Base-by-base conservation (phyloP, 305 asterid species). In the Fraxinus nigra region DNA sequence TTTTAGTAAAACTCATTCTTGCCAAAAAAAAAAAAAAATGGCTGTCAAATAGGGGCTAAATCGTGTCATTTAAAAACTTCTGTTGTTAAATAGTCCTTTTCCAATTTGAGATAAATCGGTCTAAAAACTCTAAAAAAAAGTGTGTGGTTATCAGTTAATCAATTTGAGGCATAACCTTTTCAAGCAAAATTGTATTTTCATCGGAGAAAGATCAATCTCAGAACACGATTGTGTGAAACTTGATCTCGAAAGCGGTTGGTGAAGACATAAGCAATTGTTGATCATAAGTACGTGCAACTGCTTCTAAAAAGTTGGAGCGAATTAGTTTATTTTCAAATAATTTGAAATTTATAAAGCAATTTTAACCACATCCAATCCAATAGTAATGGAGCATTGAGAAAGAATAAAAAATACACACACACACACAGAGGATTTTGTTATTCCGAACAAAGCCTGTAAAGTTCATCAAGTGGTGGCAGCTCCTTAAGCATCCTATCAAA, bases 401-500 rank as follows among this genome's bases (percentile, higher is more conserved):
- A 48, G 20, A 48, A 14, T 48, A 13, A 0, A 13, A 13, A 14
- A 48, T 2, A 54, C 5, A 6, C 3, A 13, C 0, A 6, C 13
- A 61, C 0, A 0, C 1, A 2, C 0, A 61, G 6, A 61, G 16
- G 14, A 14, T 8, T 6, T 9, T 9, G 72, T 63, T 63, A 63
- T 22, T 63, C 33, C 4, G 37, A 34, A 67, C 3, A 67, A 67
- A 67, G 18, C 37, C 74, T 13, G 9, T 67, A 28, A 28, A 67
- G 87, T 76, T 93, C 98, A 67, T 94, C 98, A 54, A 94, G 79
- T 24, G 98, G 84, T 22, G 98, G 93, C 92, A 92, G 77, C 78
- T 94, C 98, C 85, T 84, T 85, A 0, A 92, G 86, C 89, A 90
- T 81, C 92, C 80, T 78, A 79, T 94, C 97, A 46, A 93, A 89